Evolutionary conservation across 176 grass and related monocot species (phyloP).

Genomic region (Dactylis glomerata): DNA sequence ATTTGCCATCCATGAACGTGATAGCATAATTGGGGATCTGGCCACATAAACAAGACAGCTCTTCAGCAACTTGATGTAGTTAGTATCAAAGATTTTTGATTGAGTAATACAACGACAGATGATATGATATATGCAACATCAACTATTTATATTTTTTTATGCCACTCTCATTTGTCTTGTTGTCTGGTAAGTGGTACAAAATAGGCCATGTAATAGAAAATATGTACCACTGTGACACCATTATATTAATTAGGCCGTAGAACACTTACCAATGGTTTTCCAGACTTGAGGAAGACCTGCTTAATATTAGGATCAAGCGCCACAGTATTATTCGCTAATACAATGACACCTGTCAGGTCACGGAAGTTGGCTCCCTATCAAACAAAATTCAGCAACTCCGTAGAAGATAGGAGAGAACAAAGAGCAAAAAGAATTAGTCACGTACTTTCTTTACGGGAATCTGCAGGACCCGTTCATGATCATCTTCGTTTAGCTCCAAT

Average conservation of each 20-base stretch:
- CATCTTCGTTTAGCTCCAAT: conserved; percentile 54
- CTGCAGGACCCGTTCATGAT: conserved; percentile 45
- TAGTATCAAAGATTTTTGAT: too few species aligned
- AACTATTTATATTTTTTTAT: too few species aligned
- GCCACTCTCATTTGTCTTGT: too few species aligned
- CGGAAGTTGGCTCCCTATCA: conserved; percentile 81
- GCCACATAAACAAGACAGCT: too few species aligned
- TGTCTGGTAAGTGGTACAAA: too few species aligned
- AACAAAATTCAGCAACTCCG: background rate
- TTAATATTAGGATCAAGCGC: conserved; percentile 49
- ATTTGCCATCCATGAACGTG: too few species aligned
- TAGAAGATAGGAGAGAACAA: background rate
- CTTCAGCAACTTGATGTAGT: too few species aligned
- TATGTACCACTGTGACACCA: too few species aligned
- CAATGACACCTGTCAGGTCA: conserved; percentile 60
- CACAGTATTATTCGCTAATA: conserved; percentile 52
- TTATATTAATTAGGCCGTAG: background rate
- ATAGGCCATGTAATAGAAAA: too few species aligned
- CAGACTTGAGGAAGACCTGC: conserved; percentile 44
- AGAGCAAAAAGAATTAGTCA: background rate
- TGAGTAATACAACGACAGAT: too few species aligned
- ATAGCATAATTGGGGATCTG: too few species aligned
- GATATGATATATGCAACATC: too few species aligned
- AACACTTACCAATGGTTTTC: conserved; percentile 69
- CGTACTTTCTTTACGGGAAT: conserved; percentile 69